phyloP scores from a whole-genome alignment of 352 stramenopile species.

The Pythium biforme region DNA sequence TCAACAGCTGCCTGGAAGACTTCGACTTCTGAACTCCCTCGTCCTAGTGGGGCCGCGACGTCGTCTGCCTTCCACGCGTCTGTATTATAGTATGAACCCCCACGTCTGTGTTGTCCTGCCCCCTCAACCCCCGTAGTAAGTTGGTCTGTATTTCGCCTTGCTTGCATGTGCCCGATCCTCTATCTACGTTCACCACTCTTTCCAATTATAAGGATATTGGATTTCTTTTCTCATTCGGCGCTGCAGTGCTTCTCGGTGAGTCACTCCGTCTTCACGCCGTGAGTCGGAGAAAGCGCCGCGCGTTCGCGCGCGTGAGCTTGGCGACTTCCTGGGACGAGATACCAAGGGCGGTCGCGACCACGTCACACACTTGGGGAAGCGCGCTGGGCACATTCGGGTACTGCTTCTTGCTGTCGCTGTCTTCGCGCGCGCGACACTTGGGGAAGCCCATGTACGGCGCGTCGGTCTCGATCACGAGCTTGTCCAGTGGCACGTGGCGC shows the following conservation, averaged over 20 bases:
- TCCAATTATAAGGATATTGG: constrained; percentile 12
- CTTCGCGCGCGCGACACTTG: constrained; percentile 46
- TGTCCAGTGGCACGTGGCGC: constrained; percentile 63
- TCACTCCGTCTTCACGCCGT: constrained; percentile 2
- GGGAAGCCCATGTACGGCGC: constrained; percentile 91
- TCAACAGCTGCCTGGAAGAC: constrained; percentile 54
- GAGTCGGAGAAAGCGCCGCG: constrained; percentile 65
- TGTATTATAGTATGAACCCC: constrained; percentile 11
- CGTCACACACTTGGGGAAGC: constrained; percentile 55
- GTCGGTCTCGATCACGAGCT: constrained; percentile 91
- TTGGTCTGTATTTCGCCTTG: no score
- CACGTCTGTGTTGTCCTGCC: no score
- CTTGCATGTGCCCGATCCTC: no score
- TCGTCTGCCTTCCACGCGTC: not conserved
- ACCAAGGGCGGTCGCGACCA: constrained; percentile 48
- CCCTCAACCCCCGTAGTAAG: no score
- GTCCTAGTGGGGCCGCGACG: no score
- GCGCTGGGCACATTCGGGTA: constrained; percentile 78
- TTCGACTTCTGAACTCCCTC: constrained; percentile 27
- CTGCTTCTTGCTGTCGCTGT: constrained; percentile 50
- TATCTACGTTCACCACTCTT: no score
- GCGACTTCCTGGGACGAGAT: constrained; percentile 56
- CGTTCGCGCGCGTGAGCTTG: constrained; percentile 58
- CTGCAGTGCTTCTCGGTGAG: no score
- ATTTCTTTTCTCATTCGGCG: not conserved